Evolutionary conservation across 2,329 filamentous ascomycete species (phyloP).

Genomic region (Trichoderma sp.): DNA sequence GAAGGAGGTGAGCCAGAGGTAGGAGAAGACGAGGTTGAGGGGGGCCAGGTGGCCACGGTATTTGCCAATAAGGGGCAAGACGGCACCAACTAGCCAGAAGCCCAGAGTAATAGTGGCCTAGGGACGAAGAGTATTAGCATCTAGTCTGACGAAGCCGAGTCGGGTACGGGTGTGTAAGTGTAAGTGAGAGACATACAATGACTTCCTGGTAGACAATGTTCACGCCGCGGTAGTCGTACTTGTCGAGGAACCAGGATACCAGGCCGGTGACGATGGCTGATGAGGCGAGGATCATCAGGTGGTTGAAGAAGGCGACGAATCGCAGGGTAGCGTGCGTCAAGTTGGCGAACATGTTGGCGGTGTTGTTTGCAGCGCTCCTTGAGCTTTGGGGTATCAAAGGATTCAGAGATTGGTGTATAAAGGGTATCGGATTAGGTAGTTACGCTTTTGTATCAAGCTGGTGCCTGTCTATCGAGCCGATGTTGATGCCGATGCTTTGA

Average conservation of each 20-base stretch:
- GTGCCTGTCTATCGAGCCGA: slow-evolving; percentile 5
- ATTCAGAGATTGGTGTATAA: background rate
- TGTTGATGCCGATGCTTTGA: slow-evolving; percentile 8
- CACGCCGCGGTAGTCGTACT: slow-evolving; percentile 26
- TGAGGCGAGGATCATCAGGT: slow-evolving; percentile 34
- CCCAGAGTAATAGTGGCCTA: slow-evolving; percentile 34
- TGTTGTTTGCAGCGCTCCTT: background rate
- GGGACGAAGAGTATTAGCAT: background rate
- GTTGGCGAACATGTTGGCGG: slow-evolving; percentile 22
- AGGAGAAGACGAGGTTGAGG: slow-evolving; percentile 34
- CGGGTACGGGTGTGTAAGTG: background rate
- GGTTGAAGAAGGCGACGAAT: slow-evolving; percentile 29
- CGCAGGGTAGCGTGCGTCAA: slow-evolving; percentile 24
- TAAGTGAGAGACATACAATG: slow-evolving; percentile 30
- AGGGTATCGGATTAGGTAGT: background rate
- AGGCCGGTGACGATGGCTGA: slow-evolving; percentile 34
- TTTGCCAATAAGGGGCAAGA: slow-evolving; percentile 30
- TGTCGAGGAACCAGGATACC: slow-evolving; percentile 33
- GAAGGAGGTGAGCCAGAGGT: slow-evolving; percentile 37
- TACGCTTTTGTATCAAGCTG: background rate
- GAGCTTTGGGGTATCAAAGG: no score
- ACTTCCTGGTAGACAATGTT: slow-evolving; percentile 35
- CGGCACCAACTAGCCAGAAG: slow-evolving; percentile 31
- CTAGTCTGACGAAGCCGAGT: background rate
- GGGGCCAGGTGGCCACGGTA: slow-evolving; percentile 34